phyloP scores from a whole-genome alignment of 768 basidiomycete species.

The Mycena vitilis region DNA sequence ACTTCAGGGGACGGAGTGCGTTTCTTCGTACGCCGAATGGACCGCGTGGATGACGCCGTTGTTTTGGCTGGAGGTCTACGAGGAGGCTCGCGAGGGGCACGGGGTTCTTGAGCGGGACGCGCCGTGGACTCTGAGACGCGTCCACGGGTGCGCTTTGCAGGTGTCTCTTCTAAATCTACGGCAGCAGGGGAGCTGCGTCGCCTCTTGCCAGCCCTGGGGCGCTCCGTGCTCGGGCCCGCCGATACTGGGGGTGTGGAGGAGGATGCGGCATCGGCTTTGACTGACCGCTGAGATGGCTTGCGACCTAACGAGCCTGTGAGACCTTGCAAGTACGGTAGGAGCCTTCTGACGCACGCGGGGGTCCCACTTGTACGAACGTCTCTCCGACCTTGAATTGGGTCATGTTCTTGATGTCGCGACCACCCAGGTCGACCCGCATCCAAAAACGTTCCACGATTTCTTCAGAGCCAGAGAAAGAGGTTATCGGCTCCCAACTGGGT shows the following conservation, averaged over 20 bases:
- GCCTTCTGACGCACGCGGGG: conserved; percentile 61
- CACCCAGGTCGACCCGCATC: conserved; percentile 58
- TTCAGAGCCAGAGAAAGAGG: conserved; percentile 69
- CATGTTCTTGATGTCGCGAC: conserved; percentile 63
- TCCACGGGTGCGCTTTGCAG: conserved; percentile 29
- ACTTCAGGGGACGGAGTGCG: conserved; percentile 17
- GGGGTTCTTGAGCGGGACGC: conserved; percentile 18
- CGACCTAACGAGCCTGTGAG: conserved; percentile 36
- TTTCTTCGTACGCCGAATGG: conserved; percentile 23
- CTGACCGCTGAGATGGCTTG: conserved; percentile 27
- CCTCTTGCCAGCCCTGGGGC: conserved; percentile 31
- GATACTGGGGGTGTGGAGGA: conserved; percentile 18
- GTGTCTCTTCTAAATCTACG: conserved; percentile 21
- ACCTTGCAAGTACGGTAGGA: not conserved
- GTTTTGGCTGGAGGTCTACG: conserved; percentile 24
- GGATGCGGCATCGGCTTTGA: conserved; percentile 28
- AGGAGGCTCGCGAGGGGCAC: conserved; percentile 19
- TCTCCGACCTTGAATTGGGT: conserved; percentile 65
- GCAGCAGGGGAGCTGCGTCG: conserved; percentile 26
- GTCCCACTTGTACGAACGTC: conserved; percentile 64
- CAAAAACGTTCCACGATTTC: conserved; percentile 60
- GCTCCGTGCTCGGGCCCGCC: conserved; percentile 25
- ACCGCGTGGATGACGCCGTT: conserved; percentile 19
- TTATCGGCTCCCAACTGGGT: conserved; percentile 73
- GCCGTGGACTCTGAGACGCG: conserved; percentile 18